Conservation (phyloP, 1,284 basidiomycete species). For the Bondarzewia mesenterica region DNA sequence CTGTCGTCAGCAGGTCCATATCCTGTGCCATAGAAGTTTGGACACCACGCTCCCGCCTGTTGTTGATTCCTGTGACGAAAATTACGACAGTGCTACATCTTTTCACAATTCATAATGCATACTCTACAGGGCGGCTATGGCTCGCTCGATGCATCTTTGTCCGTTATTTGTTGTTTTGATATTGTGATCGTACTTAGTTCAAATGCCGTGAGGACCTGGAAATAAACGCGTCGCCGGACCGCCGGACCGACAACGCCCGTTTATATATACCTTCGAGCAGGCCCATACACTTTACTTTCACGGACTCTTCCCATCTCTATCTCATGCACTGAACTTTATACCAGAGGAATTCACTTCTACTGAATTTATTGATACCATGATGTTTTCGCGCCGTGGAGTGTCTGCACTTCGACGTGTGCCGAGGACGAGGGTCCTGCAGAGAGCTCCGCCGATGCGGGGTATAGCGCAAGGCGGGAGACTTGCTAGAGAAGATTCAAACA, state of each 20-base stretch:
- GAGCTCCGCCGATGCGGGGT: not conserved
- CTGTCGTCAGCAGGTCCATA: constrained; percentile 4
- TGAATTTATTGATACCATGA: not conserved
- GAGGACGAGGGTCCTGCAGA: not conserved
- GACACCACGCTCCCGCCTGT: too few species aligned
- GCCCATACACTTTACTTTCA: too few species aligned
- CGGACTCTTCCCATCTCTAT: not conserved
- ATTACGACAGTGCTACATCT: not conserved
- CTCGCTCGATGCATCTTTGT: too few species aligned
- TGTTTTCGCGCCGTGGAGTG: not conserved
- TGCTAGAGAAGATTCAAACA: too few species aligned
- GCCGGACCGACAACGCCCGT: too few species aligned
- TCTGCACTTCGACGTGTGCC: not conserved
- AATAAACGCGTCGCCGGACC: too few species aligned
- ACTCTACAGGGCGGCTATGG: too few species aligned
- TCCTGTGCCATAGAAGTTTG: too few species aligned
- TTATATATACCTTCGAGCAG: too few species aligned
- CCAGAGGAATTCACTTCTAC: not conserved
- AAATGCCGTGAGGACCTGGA: too few species aligned
- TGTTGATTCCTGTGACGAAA: not conserved
- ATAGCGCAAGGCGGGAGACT: not conserved
- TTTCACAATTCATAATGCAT: not conserved
- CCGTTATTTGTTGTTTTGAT: too few species aligned
- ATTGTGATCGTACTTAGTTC: too few species aligned
- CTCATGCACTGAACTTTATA: not conserved